Evolutionary conservation across 2,329 filamentous ascomycete genomes (phyloP), one percentile per base, ranked within the genome.

Genomic region (Dactylonectria estremocensis): DNA sequence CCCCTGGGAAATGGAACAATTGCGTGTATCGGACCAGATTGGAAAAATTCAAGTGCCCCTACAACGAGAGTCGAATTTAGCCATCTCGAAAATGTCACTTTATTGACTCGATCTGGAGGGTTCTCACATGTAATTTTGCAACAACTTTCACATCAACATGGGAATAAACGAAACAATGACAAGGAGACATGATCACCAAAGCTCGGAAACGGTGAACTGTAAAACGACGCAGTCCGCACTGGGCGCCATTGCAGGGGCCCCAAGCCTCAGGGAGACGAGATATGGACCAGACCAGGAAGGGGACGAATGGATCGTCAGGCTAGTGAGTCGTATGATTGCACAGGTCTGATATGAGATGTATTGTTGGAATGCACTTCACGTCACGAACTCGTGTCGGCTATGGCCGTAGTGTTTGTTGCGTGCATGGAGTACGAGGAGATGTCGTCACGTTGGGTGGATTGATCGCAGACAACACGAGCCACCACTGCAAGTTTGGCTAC

Each of bases 391-490:
- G 54, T 43, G 54, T 63, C 53, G 46, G 35, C 48, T 7, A 20
- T 43, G 31, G 16, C 20, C 50, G 18, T 20, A 9, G 4, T 37
- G 40, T 64, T 31, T 59, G 49, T 52, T 40, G 24, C n/a, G 14
- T 60, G 18, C 31, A 46, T 55, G 43, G 55, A 59, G 50, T 43
- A 65, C 60, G 53, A 62, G 46, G 35, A 54, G 59, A 57, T 50
- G 35, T 49, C 48, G 50, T 58, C 53, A 49, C 45, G 33, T 48
- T 24, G 13, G 46, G 35, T 9, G 35, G 37, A 28, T 52, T 53
- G 50, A 61, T 58, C 48, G 55, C 58, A 60, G 59, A 49, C 58
- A 60, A 66, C 58, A 63, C 62, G 66, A 69, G 62, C 66, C 66
- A 55, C 43, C 45, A 45, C 45, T 59, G 61, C 66, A 66, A 61